Percentiles rank a stretch among this genome's conserved stretches.
Evolutionary conservation across 164 flowering plant genomes (phyloP).

Genomic region (Malania oleifera): DNA sequence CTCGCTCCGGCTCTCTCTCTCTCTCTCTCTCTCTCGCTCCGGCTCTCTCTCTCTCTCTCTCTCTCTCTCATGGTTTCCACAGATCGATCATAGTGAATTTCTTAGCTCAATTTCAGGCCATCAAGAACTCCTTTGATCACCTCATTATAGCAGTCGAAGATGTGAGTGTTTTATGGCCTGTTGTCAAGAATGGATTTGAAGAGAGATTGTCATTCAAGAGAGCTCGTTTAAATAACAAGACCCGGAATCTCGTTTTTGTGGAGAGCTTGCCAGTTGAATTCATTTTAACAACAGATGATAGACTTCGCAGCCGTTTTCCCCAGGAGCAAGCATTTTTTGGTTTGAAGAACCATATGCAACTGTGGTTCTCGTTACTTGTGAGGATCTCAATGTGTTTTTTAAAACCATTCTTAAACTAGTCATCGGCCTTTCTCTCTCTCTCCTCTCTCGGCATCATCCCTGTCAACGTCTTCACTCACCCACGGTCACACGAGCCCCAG

Average conservation of each 20-base stretch:
- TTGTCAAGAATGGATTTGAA: slow-evolving; percentile 64
- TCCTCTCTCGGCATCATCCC: no score
- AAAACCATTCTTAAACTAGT: no score
- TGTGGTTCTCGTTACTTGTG: slow-evolving; percentile 89
- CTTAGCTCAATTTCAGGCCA: slow-evolving; percentile 88
- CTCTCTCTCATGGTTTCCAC: slow-evolving; percentile 12
- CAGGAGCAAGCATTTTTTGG: slow-evolving; percentile 92
- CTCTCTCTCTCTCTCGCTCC: no score
- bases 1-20: no score
- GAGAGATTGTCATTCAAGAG: slow-evolving; percentile 72
- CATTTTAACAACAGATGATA: slow-evolving; percentile 84
- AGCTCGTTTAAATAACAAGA: slow-evolving; percentile 81
- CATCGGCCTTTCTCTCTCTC: no score
- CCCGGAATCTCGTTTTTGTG: slow-evolving; percentile 76
- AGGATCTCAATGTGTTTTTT: no score
- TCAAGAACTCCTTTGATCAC: slow-evolving; percentile 68
- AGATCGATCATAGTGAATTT: slow-evolving; percentile 69
- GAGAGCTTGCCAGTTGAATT: slow-evolving; percentile 79
- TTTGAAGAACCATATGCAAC: slow-evolving; percentile 98
- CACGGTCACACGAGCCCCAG: no score
- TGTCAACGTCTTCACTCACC: no score
- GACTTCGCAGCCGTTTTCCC: slow-evolving; percentile 91
- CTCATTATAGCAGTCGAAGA: slow-evolving; percentile 91
- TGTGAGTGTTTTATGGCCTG: slow-evolving; percentile 92
- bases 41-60: slow-evolving; percentile 11